Evolutionary conservation across 768 basidiomycete genomes (phyloP).

Genomic region (Termitomyces sp.): DNA sequence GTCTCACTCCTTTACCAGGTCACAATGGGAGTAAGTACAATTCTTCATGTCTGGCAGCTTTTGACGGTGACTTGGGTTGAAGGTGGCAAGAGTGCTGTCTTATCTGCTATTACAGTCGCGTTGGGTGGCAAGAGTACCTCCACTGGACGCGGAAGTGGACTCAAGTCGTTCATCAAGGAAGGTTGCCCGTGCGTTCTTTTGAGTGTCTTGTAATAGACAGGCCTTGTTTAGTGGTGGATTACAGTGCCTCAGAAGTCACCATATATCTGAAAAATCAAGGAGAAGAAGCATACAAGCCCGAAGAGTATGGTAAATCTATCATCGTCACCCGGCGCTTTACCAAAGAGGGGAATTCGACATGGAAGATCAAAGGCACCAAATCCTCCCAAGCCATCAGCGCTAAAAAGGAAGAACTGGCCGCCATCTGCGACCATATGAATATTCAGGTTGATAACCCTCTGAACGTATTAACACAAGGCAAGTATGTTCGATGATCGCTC

Average conservation of each 20-base stretch:
- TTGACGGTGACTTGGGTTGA: neutral
- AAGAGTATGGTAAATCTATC: conserved; percentile 85
- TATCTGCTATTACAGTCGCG: conserved; percentile 89
- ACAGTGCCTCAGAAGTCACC: conserved; percentile 67
- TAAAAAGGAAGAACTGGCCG: conserved; percentile 79
- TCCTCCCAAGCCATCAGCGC: conserved; percentile 43
- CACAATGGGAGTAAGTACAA: conserved; percentile 75
- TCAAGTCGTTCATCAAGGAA: conserved; percentile 83
- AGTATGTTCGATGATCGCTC: conserved; percentile 27
- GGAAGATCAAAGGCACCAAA: conserved; percentile 72
- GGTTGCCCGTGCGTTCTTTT: conserved; percentile 60
- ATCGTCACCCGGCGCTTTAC: conserved; percentile 77
- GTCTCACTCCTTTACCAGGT: conserved; percentile 34
- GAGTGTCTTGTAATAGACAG: neutral
- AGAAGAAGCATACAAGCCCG: conserved; percentile 78
- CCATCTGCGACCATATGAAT: conserved; percentile 93
- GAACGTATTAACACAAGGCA: conserved; percentile 89
- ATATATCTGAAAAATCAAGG: conserved; percentile 87
- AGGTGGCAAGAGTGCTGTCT: conserved; percentile 95
- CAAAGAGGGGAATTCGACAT: conserved; percentile 67
- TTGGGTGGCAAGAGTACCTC: conserved; percentile 90
- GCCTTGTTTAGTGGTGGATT: neutral
- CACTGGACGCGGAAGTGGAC: conserved; percentile 82
- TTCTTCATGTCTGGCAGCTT: neutral
- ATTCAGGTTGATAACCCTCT: conserved; percentile 96